Percentiles rank a stretch among this genome's conserved stretches.
Evolutionary conservation across 2,329 filamentous ascomycete species (phyloP).

Genomic region (Calycina marina): DNA sequence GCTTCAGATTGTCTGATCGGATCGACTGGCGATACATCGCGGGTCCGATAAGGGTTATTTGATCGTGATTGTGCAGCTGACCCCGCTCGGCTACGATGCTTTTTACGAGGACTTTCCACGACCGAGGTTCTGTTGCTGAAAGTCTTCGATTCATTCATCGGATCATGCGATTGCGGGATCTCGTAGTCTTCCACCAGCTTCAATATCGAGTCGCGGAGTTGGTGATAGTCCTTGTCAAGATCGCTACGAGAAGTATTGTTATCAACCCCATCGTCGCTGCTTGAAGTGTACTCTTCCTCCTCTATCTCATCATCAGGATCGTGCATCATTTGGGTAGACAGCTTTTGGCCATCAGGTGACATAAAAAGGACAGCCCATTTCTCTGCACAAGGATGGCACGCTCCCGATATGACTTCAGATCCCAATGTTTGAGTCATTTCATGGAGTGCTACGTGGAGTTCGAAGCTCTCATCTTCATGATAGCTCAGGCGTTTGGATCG

Average conservation of each 20-base stretch:
- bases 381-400: slow-evolving; percentile 67
- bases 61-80: slow-evolving; percentile 34
- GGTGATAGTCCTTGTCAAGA: slow-evolving; percentile 66
- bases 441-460: slow-evolving; percentile 51
- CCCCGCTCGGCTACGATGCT: slow-evolving; percentile 41
- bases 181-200: slow-evolving; percentile 75
- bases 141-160: slow-evolving; percentile 42
- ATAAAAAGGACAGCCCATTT: slow-evolving; percentile 74
- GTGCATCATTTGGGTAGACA: slow-evolving; percentile 60
- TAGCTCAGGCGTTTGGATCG: slow-evolving; percentile 31
- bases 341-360: slow-evolving; percentile 52
- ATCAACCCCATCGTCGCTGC: slow-evolving; percentile 44
- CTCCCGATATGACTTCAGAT: slow-evolving; percentile 46
- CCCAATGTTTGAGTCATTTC: slow-evolving; percentile 57
- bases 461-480: slow-evolving; percentile 50
- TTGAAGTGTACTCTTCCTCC: slow-evolving; percentile 49
- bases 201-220: slow-evolving; percentile 64
- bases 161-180: slow-evolving; percentile 52
- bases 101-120: slow-evolving; percentile 33
- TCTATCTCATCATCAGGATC: slow-evolving; percentile 51
- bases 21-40: slow-evolving; percentile 11
- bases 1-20: slow-evolving; percentile 8
- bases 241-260: slow-evolving; percentile 41
- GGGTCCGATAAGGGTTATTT: slow-evolving; percentile 39
- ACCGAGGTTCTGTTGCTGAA: slow-evolving; percentile 56